Evolutionary conservation across 2,329 filamentous ascomycete genomes (phyloP).

Genomic region (Ceratocystis huliohia): DNA sequence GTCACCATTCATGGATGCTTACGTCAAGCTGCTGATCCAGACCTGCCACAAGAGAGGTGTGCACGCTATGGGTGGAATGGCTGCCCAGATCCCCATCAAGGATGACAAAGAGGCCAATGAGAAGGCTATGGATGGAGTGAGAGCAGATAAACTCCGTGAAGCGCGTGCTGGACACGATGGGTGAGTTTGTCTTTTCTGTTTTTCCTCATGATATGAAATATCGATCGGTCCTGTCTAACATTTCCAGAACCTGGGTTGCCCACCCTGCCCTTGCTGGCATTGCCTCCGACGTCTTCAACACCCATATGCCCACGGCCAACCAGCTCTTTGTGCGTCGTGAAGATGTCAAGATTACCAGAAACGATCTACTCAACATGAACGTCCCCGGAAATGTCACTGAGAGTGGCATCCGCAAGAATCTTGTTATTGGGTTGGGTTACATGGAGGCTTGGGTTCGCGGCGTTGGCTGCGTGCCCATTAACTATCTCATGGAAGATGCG

Average conservation of each 20-base stretch:
- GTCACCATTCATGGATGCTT: conserved; percentile 94
- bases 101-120: conserved; percentile 84
- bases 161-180: conserved; percentile 89
- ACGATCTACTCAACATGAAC: conserved; percentile 96
- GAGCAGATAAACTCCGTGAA: conserved; percentile 91
- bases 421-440: conserved; percentile 91
- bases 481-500: conserved; percentile 96
- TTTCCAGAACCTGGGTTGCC: conserved; percentile 69
- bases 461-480: conserved; percentile 91
- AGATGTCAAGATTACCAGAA: conserved; percentile 72
- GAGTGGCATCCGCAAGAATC: conserved; percentile 90
- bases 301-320: conserved; percentile 97
- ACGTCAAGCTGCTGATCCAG: conserved; percentile 94
- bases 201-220: neutral
- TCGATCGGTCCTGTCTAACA: neutral
- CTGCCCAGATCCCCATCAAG: conserved; percentile 97
- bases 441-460: conserved; percentile 98
- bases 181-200: conserved; percentile 20
- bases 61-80: conserved; percentile 99
- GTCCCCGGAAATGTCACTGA: conserved; percentile 86
- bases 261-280: conserved; percentile 85
- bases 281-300: conserved; percentile 88
- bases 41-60: conserved; percentile 93
- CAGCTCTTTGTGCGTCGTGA: conserved; percentile 85
- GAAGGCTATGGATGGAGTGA: conserved; percentile 82